These are phyloP conservation scores for Hypoxylon fuscum DNA, from an alignment of 495 filamentous ascomycete genomes.

Conservation along the genomic window DNA sequence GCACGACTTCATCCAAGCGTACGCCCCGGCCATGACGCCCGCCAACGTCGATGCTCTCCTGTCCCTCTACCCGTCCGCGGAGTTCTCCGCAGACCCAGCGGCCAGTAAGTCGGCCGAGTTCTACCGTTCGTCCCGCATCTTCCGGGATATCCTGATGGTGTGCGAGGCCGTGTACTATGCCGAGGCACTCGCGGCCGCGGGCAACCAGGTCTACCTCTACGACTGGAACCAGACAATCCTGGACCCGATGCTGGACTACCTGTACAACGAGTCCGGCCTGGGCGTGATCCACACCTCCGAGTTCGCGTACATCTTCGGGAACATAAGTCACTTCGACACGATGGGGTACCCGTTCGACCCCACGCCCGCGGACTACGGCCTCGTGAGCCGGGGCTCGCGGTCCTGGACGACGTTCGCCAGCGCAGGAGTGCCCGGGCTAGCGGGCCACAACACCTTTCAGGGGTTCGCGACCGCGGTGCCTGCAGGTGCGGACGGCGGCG, in stretches of 20 bases:
- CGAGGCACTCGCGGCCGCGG: constrained; percentile 46
- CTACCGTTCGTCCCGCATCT: constrained; percentile 55
- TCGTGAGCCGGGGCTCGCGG: constrained; percentile 39
- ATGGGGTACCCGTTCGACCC: constrained; percentile 27
- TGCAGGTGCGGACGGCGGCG: constrained; percentile 1
- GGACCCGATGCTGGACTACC: constrained; percentile 39
- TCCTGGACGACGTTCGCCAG: constrained; percentile 47
- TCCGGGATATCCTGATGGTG: constrained; percentile 56
- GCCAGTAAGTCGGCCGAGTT: constrained; percentile 48
- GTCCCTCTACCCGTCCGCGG: constrained; percentile 50
- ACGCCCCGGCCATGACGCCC: constrained; percentile 60
- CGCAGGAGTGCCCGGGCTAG: constrained; percentile 28
- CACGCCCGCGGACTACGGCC: constrained; percentile 35
- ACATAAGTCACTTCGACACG: constrained; percentile 40
- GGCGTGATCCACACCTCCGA: constrained; percentile 56
- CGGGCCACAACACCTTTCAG: constrained; percentile 37
- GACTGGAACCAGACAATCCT: constrained; percentile 56
- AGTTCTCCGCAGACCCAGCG: constrained; percentile 46
- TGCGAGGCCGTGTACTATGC: constrained; percentile 56
- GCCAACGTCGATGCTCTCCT: constrained; percentile 36
- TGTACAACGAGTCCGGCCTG: constrained; percentile 45
- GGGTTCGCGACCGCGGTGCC: constrained; percentile 38
- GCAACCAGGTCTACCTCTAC: constrained; percentile 49
- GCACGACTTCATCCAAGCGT: constrained; percentile 59
- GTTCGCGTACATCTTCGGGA: constrained; percentile 56